These are phyloP conservation scores for Keqinozyma sinolaborantium DNA, from an alignment of 1,139 yeast species.

Conservation along the genomic window DNA sequence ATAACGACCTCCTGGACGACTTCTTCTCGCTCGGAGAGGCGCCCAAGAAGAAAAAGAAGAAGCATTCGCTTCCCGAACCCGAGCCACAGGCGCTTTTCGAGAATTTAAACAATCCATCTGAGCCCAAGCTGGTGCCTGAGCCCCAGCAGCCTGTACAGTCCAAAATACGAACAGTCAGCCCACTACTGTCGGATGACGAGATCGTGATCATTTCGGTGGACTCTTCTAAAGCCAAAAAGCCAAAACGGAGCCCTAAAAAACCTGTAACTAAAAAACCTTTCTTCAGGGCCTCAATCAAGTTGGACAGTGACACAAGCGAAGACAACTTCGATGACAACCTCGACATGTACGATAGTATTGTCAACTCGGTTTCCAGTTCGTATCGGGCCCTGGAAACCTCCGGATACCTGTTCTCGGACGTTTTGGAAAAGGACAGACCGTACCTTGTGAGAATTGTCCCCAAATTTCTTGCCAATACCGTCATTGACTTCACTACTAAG, in stretches of 20 bases:
- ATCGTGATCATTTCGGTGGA: not conserved
- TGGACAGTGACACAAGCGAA: not conserved
- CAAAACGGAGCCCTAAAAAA: no score
- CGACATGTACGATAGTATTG: slow-evolving; percentile 2
- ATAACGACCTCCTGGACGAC: slow-evolving; percentile 16
- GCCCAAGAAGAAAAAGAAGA: slow-evolving; percentile 4
- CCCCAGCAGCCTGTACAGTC: not conserved
- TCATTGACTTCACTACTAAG: slow-evolving; percentile 26
- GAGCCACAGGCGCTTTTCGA: not conserved
- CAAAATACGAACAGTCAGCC: no score
- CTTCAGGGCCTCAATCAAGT: no score
- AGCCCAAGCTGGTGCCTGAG: not conserved
- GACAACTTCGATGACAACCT: slow-evolving; percentile 4
- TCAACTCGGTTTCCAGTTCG: slow-evolving; percentile 2
- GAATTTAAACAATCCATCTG: not conserved
- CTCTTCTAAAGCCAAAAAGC: not conserved
- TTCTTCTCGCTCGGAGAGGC: slow-evolving; percentile 24
- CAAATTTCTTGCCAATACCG: slow-evolving; percentile 17
- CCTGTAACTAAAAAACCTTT: no score
- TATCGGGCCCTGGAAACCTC: slow-evolving; percentile 1
- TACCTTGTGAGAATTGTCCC: slow-evolving; percentile 29
- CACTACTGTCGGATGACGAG: not conserved
- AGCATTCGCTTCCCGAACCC: slow-evolving; percentile 1
- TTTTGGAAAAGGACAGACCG: slow-evolving; percentile 25
- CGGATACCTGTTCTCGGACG: slow-evolving; percentile 19